A percentile compares a stretch with the other conserved stretches of the same genome.
Conservation (phyloP, 2,329 filamentous ascomycete species). For the Botrytis squamosa region DNA sequence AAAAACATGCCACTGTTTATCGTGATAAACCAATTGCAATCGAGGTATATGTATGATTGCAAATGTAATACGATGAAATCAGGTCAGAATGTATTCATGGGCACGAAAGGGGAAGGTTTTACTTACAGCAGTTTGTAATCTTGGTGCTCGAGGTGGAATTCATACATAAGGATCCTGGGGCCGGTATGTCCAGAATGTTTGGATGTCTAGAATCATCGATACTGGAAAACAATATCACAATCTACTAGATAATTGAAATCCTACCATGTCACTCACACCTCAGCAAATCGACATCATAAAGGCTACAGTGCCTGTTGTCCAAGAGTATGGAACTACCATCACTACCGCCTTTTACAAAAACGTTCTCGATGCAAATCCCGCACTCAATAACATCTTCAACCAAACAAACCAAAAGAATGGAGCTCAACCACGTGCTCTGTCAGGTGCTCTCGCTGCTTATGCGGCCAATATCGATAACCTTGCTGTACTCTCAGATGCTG, state of each 20-base stretch:
- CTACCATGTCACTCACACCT: conserved; percentile 51
- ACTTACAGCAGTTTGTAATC: not conserved
- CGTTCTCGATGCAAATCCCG: conserved; percentile 62
- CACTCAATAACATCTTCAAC: conserved; percentile 70
- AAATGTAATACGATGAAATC: not conserved
- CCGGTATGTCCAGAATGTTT: not conserved
- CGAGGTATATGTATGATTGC: not conserved
- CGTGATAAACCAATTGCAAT: not conserved
- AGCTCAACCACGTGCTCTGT: conserved; percentile 68
- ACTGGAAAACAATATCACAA: too few relatives aligned
- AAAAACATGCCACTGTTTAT: not conserved
- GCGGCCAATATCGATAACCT: conserved; percentile 71
- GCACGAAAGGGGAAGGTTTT: not conserved
- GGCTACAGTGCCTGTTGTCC: conserved; percentile 70
- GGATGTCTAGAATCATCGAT: not conserved
- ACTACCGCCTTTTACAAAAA: conserved; percentile 71
- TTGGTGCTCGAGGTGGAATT: not conserved
- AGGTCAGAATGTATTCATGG: not conserved
- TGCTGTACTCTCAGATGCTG: conserved; percentile 52
- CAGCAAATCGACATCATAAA: conserved; percentile 71
- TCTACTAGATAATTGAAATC: conserved; percentile 1
- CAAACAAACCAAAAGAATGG: conserved; percentile 65
- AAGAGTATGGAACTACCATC: conserved; percentile 65
- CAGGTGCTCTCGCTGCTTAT: conserved; percentile 68
- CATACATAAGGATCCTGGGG: not conserved